Conservation (phyloP, 495 filamentous ascomycete genomes). For the Penicillium longicatenatum region DNA sequence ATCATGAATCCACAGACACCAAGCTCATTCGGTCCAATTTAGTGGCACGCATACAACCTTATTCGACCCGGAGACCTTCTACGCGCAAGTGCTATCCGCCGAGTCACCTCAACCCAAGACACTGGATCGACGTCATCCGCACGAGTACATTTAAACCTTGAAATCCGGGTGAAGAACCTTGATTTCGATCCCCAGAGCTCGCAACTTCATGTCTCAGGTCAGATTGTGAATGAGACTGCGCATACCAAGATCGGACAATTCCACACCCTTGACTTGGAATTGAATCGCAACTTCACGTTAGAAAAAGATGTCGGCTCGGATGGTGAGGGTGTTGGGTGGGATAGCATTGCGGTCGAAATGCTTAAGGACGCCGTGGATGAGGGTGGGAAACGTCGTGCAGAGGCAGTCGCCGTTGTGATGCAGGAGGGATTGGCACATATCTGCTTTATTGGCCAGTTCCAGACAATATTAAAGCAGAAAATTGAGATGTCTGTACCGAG, state of each 20-base stretch:
- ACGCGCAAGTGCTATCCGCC: constrained; percentile 80
- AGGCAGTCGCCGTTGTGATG: constrained; percentile 89
- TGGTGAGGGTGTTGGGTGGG: constrained; percentile 72
- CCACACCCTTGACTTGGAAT: constrained; percentile 89
- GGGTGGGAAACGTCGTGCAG: constrained; percentile 66
- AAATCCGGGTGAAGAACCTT: constrained; percentile 76
- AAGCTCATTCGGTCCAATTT: not conserved
- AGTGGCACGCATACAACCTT: constrained; percentile 98
- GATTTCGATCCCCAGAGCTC: constrained; percentile 89
- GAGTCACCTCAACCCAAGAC: constrained; percentile 65
- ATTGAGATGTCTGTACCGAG: constrained; percentile 82
- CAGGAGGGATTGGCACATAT: constrained; percentile 93
- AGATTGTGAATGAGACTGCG: constrained; percentile 79
- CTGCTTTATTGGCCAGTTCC: constrained; percentile 88
- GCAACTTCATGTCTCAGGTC: constrained; percentile 81
- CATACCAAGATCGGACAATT: constrained; percentile 80
- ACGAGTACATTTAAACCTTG: constrained; percentile 75
- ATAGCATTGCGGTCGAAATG: constrained; percentile 79
- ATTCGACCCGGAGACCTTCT: constrained; percentile 79
- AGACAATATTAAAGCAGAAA: constrained; percentile 83
- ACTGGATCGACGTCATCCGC: constrained; percentile 75
- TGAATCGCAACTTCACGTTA: constrained; percentile 84
- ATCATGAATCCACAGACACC: constrained; percentile 8
- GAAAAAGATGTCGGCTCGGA: constrained; percentile 58
- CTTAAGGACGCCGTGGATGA: constrained; percentile 78